Evolutionary conservation across 257 asterid species (phyloP).

Genomic region (Leptodermis oblonga): DNA sequence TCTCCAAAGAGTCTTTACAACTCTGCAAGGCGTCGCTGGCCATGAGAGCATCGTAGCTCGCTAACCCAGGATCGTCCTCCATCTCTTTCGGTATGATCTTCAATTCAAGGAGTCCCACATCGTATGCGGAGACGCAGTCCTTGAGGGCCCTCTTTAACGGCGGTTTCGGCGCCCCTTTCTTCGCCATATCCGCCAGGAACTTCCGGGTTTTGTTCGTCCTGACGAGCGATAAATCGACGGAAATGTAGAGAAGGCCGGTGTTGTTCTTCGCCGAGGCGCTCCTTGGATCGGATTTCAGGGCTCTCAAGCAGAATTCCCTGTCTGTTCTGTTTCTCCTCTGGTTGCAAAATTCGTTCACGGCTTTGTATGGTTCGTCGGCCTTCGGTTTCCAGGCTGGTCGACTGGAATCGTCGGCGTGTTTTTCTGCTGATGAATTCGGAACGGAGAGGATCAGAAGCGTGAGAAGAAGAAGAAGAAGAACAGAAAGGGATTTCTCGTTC

Average conservation of each 20-base stretch:
- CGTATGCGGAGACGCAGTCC: slow-evolving; percentile 5
- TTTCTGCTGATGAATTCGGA: not conserved
- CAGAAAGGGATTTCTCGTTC: not conserved
- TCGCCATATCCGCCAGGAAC: not conserved
- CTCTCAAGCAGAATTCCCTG: slow-evolving; percentile 2
- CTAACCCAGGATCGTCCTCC: slow-evolving; percentile 5
- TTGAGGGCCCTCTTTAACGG: not conserved
- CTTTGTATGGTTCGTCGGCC: not conserved
- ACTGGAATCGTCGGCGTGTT: not conserved
- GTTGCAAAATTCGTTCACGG: slow-evolving; percentile 2
- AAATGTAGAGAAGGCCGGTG: not conserved
- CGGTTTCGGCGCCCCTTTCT: not conserved
- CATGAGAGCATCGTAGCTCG: slow-evolving; percentile 6
- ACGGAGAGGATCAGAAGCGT: not conserved
- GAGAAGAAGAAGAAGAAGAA: not conserved
- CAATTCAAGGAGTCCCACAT: too few species aligned
- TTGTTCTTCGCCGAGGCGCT: not conserved
- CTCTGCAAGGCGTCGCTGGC: slow-evolving; percentile 4
- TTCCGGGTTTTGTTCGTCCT: not conserved
- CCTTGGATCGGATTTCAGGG: not conserved
- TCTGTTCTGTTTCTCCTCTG: not conserved
- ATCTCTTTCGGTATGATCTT: not conserved
- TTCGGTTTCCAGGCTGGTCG: too few species aligned
- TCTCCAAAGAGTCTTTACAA: slow-evolving; percentile 7
- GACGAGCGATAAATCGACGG: not conserved